Evolutionary conservation across 2,329 filamentous ascomycete genomes (phyloP).

Genomic region (Onygenales sp.): DNA sequence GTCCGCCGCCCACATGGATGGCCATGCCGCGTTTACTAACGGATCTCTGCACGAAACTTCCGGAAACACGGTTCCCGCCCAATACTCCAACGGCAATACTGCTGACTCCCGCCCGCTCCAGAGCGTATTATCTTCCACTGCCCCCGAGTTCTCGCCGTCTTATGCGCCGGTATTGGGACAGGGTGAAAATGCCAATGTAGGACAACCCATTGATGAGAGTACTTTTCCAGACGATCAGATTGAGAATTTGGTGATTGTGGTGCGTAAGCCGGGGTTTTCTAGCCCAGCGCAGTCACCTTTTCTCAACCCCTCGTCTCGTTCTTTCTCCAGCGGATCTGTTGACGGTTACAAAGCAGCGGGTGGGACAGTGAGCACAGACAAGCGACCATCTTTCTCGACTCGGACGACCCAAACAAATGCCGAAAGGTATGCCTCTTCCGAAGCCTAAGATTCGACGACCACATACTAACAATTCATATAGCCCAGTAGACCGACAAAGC

Average conservation of each 20-base stretch:
- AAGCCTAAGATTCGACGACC: constrained; percentile 5
- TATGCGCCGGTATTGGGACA: constrained; percentile 18
- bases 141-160: constrained; percentile 52
- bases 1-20: constrained; percentile 19
- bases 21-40: constrained; percentile 17
- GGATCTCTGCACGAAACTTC: constrained; percentile 16
- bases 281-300: constrained; percentile 24
- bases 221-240: constrained; percentile 46
- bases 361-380: constrained; percentile 35
- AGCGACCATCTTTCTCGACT: constrained; percentile 26
- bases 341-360: constrained; percentile 43
- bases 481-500: not conserved
- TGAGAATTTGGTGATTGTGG: constrained; percentile 43
- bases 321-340: constrained; percentile 48
- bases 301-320: constrained; percentile 35
- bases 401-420: constrained; percentile 28
- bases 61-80: constrained; percentile 3
- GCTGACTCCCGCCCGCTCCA: constrained; percentile 28
- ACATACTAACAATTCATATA: not conserved
- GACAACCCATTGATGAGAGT: constrained; percentile 22
- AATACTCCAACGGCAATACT: constrained; percentile 30
- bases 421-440: constrained; percentile 23
- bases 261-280: constrained; percentile 33
- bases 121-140: constrained; percentile 51
- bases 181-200: constrained; percentile 29